A percentile compares a stretch with the other conserved stretches of the same genome.
phyloP scores from a whole-genome alignment of 225 moss, liverwort and hornwort genomes.

The Physcomitrium patens region DNA sequence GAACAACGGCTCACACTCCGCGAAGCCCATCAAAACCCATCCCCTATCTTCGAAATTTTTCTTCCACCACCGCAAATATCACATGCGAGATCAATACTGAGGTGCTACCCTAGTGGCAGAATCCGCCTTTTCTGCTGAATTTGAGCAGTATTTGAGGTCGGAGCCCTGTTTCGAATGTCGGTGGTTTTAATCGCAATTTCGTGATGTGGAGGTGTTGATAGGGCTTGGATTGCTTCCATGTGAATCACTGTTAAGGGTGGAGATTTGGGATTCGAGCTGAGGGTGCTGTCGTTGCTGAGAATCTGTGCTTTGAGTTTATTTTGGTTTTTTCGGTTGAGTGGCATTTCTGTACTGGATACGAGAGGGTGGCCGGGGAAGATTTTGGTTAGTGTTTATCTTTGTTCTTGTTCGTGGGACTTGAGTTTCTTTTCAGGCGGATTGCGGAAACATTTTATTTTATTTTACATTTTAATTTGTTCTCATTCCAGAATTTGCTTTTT shows the following conservation, averaged over 20 bases:
- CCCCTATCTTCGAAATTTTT: background rate
- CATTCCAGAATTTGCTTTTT: too few species aligned
- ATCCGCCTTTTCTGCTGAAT: background rate
- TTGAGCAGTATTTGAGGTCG: constrained; percentile 1
- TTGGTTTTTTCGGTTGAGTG: constrained; percentile 17
- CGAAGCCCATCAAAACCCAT: constrained; percentile 17
- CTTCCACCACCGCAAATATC: background rate
- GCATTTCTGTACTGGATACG: background rate
- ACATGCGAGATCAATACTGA: background rate
- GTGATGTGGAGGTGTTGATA: background rate
- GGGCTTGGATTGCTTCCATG: constrained; percentile 9
- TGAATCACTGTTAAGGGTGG: background rate
- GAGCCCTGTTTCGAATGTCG: constrained; percentile 12
- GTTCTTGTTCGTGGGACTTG: background rate
- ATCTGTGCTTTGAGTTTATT: background rate
- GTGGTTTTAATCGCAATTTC: constrained; percentile 22
- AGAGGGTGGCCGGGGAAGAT: constrained; percentile 1
- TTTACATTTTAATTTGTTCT: too few species aligned
- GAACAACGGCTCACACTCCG: background rate
- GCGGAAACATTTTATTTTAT: too few species aligned
- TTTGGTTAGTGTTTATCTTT: background rate
- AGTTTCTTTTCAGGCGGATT: too few species aligned
- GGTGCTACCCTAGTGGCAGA: background rate
- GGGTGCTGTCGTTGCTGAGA: constrained; percentile 6
- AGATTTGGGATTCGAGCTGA: constrained; percentile 4